Evolutionary conservation across 148 eudicot species (phyloP).

Genomic region (Diospyros lotus): DNA sequence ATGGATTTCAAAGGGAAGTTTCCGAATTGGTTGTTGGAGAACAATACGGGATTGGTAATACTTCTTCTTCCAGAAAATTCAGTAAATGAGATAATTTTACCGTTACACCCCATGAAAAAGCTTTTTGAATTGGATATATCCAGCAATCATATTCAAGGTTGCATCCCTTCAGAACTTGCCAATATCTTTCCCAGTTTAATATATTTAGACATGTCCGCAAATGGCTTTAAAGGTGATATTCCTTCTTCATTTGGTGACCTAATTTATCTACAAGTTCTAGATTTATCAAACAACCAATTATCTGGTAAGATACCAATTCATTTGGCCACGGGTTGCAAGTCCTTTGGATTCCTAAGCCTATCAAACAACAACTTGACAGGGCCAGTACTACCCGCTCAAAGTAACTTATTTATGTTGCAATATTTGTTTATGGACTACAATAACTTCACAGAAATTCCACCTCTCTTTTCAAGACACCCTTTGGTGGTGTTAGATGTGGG

Average conservation of each 20-base stretch:
- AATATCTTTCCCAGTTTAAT: background rate
- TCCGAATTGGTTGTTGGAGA: background rate
- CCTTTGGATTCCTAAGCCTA: background rate
- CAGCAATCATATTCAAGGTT: background rate
- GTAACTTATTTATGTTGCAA: background rate
- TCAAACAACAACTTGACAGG: background rate
- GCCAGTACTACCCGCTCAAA: background rate
- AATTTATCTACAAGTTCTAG: background rate
- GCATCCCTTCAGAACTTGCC: background rate
- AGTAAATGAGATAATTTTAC: background rate
- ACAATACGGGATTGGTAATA: background rate
- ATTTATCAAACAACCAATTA: conserved; percentile 3
- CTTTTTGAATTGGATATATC: background rate
- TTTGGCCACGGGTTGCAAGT: background rate
- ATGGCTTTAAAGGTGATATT: background rate
- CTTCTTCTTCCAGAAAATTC: background rate
- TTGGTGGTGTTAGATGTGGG: background rate
- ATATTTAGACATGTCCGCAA: background rate
- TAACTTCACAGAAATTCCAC: background rate
- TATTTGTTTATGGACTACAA: background rate
- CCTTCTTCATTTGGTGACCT: background rate
- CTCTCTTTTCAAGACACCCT: background rate
- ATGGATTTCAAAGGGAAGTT: background rate
- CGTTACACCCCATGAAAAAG: background rate
- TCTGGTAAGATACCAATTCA: conserved; percentile 1